These are phyloP conservation scores for Leonotis leonurus DNA, from an alignment of 257 asterid genomes.

Conservation along the genomic window DNA sequence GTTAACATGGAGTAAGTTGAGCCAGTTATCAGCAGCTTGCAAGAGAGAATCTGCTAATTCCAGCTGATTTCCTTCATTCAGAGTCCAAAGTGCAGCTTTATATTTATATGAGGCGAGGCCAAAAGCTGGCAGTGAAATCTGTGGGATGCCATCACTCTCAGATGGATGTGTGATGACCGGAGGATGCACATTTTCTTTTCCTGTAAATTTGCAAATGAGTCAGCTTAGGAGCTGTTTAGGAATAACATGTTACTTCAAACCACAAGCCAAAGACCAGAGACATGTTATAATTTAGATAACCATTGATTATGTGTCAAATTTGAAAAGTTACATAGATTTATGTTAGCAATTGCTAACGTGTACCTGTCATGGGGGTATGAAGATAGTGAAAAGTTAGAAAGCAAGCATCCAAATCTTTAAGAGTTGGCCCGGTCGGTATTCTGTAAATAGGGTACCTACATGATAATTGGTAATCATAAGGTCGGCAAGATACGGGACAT, in stretches of 20 bases:
- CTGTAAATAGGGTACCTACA: conserved; percentile 93
- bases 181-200: conserved; percentile 38
- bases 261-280: background rate
- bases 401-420: conserved; percentile 86
- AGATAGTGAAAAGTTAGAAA: conserved; percentile 88
- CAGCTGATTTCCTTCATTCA: conserved; percentile 38
- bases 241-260: background rate
- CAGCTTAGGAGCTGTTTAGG: background rate
- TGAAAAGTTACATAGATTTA: background rate
- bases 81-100: conserved; percentile 71
- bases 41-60: conserved; percentile 49
- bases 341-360: background rate
- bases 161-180: conserved; percentile 35
- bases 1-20: conserved; percentile 46
- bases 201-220: conserved; percentile 30
- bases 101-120: conserved; percentile 86
- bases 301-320: background rate
- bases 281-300: background rate
- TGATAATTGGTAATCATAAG: background rate
- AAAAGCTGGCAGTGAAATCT: conserved; percentile 59
- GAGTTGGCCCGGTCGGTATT: conserved; percentile 90
- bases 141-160: conserved; percentile 50
- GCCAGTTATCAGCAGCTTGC: conserved; percentile 71
- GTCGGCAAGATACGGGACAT: background rate
- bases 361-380: conserved; percentile 71